Base-by-base conservation (phyloP, 169 alveolate species). In the Eimeria praecox region DNA sequence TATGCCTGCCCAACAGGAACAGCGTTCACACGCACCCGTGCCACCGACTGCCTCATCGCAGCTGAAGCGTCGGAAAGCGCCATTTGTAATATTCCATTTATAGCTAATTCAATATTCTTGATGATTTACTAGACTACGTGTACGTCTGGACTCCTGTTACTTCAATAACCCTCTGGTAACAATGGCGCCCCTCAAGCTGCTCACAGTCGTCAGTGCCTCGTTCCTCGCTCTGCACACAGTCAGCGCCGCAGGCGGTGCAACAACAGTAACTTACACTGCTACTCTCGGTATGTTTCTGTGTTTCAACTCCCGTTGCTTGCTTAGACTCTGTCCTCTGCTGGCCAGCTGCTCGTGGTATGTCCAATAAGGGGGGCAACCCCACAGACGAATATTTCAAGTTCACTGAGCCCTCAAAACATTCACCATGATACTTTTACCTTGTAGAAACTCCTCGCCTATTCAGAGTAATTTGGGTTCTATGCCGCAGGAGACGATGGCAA, bases 201-300 rank as follows among this genome's bases (percentile, higher is more conserved):
- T 77, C 64, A 24, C 87, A 27, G 87, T 44, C 87, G 33, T 14
- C 54, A 40, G 87, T 46, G 87, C 87, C 24, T 77, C 87, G 38
- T 9, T 77, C 59, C 87, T 77, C 20, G 24, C 42, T 62, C 64
- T 77, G 87, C 35, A 3, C 64, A 40, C 4, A 10, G 27, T 27
- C 27, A 77, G 2, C 54, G 87, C 20, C 22, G 62, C 49, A 9
- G 33, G 3, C 3, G 69, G 69, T 5, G 56, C 5, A 49, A 49
- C 30, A 73, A 18, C 42, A 12, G 46, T 38, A 5, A 24, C 87
- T 10, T 77, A 77, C 59, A 18, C 0, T 22, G 87, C 42, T 42
- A 24, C 59, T 18, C 59, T 77, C 59, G 87, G 87, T 77, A 40
- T 3, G 82, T 30, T 40, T 9, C 62, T 22, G 27, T 35, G 12